Evolutionary conservation across 495 filamentous ascomycete genomes (phyloP), one percentile per base, ranked within the genome.

Genomic region (Penicillium manginii): DNA sequence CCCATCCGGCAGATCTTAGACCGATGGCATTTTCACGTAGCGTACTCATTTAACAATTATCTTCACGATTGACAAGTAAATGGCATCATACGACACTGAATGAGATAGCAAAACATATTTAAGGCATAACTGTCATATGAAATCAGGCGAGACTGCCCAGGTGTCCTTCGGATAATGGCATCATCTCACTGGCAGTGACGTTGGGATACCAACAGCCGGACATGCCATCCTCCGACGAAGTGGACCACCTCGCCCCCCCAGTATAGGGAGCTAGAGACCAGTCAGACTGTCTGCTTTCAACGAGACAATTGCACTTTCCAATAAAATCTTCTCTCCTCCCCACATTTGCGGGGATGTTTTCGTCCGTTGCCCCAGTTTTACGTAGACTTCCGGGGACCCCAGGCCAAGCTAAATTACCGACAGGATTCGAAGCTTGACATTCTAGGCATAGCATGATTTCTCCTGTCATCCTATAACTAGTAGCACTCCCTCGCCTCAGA

Each of bases 311-410:
- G 4, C 14, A 15, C 19, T 33, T 4, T 18, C 21, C 15, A 17
- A 17, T n/a, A 21, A 2, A 21, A 37, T 14, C 4, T n/a, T 8
- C 21, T 11, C 14, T 31, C 22, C 37, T 48, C 43, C 9, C 42
- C 54, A 56, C 21, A 57, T 9, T 39, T 69, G 31, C 50, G 57
- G 57, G 51, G 57, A 55, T 50, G 21, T 23, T 7, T 50, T 60
- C 31, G 51, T 60, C 57, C 57, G 57, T 22, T 40, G 22, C 50
- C 57, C 57, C 40, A n/a, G 40, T 18, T 43, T 43, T 43, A 43
- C 40, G 40, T 43, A 54, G 43, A 35, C 46, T 54, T 54, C 50
- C 51, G 59, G 59, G 59, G 59, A 49, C 59, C 50, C 59, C 59
- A 58, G 33, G 50, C 40, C 32, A 42, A 57, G 52, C 11, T 37